Conservation (phyloP, 2,329 filamentous ascomycete genomes). For the Seiridium cupressi region DNA sequence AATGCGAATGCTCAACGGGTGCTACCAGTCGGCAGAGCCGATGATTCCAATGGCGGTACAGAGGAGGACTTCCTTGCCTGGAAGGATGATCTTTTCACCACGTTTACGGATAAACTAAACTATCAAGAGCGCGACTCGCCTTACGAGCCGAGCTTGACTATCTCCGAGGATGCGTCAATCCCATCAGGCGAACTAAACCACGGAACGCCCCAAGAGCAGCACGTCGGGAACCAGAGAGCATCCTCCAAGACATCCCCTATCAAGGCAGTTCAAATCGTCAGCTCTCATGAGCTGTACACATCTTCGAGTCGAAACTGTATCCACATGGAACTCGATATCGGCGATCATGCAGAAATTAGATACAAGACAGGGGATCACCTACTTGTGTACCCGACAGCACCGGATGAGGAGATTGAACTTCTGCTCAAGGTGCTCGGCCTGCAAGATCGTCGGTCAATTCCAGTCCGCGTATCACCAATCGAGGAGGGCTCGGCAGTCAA, state of each 20-base stretch:
- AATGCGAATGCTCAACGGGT: conserved; percentile 25
- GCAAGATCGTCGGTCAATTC: conserved; percentile 17
- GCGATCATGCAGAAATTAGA: conserved; percentile 20
- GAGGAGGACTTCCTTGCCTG: conserved; percentile 36
- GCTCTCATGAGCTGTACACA: conserved; percentile 20
- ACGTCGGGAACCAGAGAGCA: not conserved
- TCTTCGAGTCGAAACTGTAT: conserved; percentile 26
- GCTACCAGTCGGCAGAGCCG: conserved; percentile 25
- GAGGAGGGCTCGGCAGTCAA: conserved; percentile 8
- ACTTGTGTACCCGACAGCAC: conserved; percentile 35
- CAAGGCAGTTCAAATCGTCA: conserved; percentile 14
- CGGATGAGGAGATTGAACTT: conserved; percentile 28
- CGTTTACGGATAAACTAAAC: conserved; percentile 14
- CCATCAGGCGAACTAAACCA: conserved; percentile 16
- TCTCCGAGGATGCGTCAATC: conserved; percentile 16
- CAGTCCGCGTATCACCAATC: conserved; percentile 19
- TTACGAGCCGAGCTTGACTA: conserved; percentile 19
- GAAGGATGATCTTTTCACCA: conserved; percentile 26
- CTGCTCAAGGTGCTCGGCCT: conserved; percentile 27
- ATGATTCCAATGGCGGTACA: conserved; percentile 28
- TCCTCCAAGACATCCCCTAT: conserved; percentile 7
- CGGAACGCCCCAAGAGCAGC: conserved; percentile 15
- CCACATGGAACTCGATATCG: conserved; percentile 36
- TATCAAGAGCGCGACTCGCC: conserved; percentile 4
- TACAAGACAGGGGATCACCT: conserved; percentile 41